These are phyloP conservation scores for Capsicum pubescens DNA, from an alignment of 257 asterid species.

Conservation along the genomic window DNA sequence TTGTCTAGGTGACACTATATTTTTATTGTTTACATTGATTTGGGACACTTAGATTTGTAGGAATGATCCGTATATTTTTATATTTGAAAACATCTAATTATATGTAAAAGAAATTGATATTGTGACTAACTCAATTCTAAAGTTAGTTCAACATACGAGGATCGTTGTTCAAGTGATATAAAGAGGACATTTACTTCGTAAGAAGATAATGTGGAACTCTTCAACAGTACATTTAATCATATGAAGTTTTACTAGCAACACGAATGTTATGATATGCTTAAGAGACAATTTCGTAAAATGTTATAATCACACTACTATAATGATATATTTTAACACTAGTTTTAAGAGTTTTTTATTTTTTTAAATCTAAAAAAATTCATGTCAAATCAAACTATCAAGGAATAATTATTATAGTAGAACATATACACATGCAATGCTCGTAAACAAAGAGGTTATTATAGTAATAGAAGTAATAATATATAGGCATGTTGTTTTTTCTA, in stretches of 20 bases:
- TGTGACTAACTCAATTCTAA: background rate
- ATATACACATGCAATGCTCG: background rate
- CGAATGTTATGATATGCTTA: background rate
- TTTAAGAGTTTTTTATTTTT: background rate
- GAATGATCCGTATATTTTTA: background rate
- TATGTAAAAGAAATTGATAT: background rate
- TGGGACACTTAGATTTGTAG: no score
- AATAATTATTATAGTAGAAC: no score
- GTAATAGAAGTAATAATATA: background rate
- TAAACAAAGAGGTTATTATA: background rate
- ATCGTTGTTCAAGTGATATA: background rate
- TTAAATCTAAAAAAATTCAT: no score
- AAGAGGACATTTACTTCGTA: background rate
- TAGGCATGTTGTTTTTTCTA: background rate
- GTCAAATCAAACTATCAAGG: no score
- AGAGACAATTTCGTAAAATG: background rate
- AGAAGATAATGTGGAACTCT: background rate
- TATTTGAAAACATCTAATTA: background rate
- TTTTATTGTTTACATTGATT: background rate
- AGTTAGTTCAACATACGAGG: background rate
- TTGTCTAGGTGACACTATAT: background rate
- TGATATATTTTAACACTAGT: background rate
- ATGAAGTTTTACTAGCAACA: background rate
- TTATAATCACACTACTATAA: background rate
- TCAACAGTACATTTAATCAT: background rate